A percentile compares a stretch with the other conserved stretches of the same genome.
Evolutionary conservation across 1,284 basidiomycete genomes (phyloP).

Genomic region (Trichosporon sp.): DNA sequence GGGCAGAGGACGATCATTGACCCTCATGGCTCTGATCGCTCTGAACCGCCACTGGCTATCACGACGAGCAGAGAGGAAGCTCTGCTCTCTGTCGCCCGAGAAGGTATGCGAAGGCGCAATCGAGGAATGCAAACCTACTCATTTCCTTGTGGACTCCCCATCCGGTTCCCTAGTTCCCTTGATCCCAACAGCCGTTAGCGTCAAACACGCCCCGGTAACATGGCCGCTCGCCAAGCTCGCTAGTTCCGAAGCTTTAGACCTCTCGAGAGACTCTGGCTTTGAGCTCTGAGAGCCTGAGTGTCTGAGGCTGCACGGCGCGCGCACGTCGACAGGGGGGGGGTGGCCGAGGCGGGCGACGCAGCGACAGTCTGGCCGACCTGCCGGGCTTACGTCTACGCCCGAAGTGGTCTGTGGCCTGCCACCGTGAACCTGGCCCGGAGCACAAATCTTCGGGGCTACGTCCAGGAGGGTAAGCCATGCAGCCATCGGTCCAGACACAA

Average conservation of each 20-base stretch:
- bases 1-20: not conserved
- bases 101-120: not conserved
- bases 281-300: not conserved
- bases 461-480: not conserved
- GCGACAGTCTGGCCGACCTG: too few relatives aligned
- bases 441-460: not conserved
- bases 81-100: not conserved
- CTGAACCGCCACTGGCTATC: not conserved
- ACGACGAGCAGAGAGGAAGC: not conserved
- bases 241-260: not conserved
- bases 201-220: not conserved
- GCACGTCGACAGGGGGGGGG: not conserved
- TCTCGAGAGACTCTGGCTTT: not conserved
- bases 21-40: not conserved
- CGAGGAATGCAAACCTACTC: not conserved
- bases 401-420: too few relatives aligned
- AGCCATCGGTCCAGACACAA: not conserved
- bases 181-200: not conserved
- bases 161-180: not conserved
- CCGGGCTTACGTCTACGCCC: too few relatives aligned
- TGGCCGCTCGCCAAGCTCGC: not conserved
- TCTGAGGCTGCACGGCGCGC: too few relatives aligned
- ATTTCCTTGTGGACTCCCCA: not conserved
- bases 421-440: too few relatives aligned
- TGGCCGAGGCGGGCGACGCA: too few relatives aligned